These are phyloP conservation scores for Amylostereum areolatum DNA, from an alignment of 1,284 basidiomycete species.

Conservation along the genomic window DNA sequence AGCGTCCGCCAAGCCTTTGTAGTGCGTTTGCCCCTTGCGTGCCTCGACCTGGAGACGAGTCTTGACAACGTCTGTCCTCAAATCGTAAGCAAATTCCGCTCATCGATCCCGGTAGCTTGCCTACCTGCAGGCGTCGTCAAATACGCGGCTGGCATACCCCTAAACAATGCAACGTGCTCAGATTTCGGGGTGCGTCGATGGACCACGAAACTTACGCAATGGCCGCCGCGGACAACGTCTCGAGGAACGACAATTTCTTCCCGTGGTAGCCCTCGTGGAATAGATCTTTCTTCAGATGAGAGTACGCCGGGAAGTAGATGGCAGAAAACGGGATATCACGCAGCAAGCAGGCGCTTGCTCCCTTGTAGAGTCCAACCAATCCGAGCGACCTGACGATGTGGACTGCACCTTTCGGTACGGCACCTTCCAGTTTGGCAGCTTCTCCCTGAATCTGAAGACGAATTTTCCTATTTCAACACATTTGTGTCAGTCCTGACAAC, in stretches of 20 bases:
- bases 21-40: conserved; percentile 85
- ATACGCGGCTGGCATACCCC: conserved; percentile 94
- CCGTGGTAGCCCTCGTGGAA: conserved; percentile 96
- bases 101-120: conserved; percentile 10
- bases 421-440: conserved; percentile 79
- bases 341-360: conserved; percentile 81
- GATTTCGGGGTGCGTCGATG: conserved; percentile 17
- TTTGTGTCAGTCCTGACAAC: conserved; percentile 1
- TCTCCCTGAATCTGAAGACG: conserved; percentile 96
- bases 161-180: conserved; percentile 25
- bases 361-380: conserved; percentile 89
- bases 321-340: conserved; percentile 95
- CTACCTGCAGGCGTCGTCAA: conserved; percentile 78
- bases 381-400: conserved; percentile 94
- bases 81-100: conserved; percentile 16
- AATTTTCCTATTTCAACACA: conserved; percentile 68
- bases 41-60: conserved; percentile 98
- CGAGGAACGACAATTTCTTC: conserved; percentile 87
- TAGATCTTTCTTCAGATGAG: conserved; percentile 85
- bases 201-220: conserved; percentile 56
- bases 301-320: conserved; percentile 78
- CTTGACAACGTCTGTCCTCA: conserved; percentile 86
- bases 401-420: conserved; percentile 76
- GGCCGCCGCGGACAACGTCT: conserved; percentile 81
- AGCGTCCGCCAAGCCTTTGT: conserved; percentile 89